These are phyloP conservation scores for Solanum rostratum DNA, from an alignment of 257 asterid species.

Conservation along the genomic window DNA sequence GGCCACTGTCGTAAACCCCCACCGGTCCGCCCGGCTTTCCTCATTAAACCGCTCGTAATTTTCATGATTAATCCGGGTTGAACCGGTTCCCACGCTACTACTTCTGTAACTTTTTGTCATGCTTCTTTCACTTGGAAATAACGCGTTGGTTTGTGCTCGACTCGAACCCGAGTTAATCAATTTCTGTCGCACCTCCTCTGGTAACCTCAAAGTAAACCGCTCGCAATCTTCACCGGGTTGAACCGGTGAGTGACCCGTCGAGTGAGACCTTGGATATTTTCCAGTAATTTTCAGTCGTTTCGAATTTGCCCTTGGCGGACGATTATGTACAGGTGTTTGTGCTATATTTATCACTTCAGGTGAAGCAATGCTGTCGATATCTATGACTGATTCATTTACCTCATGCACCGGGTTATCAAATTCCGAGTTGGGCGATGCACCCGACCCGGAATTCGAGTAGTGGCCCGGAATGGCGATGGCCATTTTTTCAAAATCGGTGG, in stretches of 20 bases:
- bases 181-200: conserved; percentile 10
- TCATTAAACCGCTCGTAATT: conserved; percentile 7
- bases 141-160: conserved; percentile 1
- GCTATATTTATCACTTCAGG: background rate
- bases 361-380: background rate
- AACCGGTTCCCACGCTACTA: conserved; percentile 6
- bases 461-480: background rate
- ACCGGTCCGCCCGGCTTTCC: conserved; percentile 8
- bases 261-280: conserved; percentile 13
- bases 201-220: conserved; percentile 26
- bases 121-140: conserved; percentile 15
- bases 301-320: background rate
- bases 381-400: background rate
- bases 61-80: background rate
- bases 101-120: conserved; percentile 16
- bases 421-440: background rate
- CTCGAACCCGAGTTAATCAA: conserved; percentile 10
- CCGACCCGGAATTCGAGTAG: background rate
- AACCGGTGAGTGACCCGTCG: conserved; percentile 23
- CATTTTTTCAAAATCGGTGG: background rate
- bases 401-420: background rate
- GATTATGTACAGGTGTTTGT: background rate
- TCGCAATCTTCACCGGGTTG: conserved; percentile 14
- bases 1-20: background rate
- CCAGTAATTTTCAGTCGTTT: background rate